Conservation (phyloP, 2,329 filamentous ascomycete genomes). For the Calonectria montana region DNA sequence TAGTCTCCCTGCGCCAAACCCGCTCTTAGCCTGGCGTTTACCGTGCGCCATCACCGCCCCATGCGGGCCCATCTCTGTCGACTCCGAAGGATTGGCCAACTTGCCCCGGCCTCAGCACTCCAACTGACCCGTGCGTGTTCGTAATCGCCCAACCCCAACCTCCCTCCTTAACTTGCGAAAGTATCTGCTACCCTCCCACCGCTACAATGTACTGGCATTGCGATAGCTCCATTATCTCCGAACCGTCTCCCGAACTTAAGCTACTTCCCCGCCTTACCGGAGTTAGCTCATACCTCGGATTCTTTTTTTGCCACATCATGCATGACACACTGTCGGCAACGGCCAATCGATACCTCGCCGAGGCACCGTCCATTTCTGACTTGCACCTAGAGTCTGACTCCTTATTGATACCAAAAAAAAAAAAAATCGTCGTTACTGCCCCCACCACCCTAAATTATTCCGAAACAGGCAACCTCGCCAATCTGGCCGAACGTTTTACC, state of each 20-base stretch:
- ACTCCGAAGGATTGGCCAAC: conserved; percentile 9
- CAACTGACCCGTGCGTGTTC: conserved; percentile 8
- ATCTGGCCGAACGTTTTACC: not conserved
- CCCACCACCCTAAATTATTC: not conserved
- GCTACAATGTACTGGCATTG: not conserved
- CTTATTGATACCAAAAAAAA: not conserved
- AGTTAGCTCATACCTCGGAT: conserved; percentile 38
- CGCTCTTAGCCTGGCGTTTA: not conserved
- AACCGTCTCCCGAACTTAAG: conserved; percentile 28
- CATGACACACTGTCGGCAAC: conserved; percentile 5
- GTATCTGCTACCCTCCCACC: conserved; percentile 9
- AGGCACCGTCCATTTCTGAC: not conserved
- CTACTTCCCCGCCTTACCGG: conserved; percentile 32
- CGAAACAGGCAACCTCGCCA: conserved; percentile 15
- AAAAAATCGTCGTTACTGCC: not conserved
- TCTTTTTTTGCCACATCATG: conserved; percentile 32
- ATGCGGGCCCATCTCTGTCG: not conserved
- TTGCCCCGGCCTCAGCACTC: not conserved
- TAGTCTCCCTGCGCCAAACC: not conserved
- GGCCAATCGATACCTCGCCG: conserved; percentile 28
- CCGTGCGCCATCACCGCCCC: conserved; percentile 11
- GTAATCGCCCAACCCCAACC: not conserved
- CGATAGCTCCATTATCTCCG: conserved; percentile 32
- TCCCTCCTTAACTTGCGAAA: not conserved
- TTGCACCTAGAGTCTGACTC: not conserved